Evolutionary conservation across 2,329 filamentous ascomycete species (phyloP).

Genomic region (Fusarium albidum): DNA sequence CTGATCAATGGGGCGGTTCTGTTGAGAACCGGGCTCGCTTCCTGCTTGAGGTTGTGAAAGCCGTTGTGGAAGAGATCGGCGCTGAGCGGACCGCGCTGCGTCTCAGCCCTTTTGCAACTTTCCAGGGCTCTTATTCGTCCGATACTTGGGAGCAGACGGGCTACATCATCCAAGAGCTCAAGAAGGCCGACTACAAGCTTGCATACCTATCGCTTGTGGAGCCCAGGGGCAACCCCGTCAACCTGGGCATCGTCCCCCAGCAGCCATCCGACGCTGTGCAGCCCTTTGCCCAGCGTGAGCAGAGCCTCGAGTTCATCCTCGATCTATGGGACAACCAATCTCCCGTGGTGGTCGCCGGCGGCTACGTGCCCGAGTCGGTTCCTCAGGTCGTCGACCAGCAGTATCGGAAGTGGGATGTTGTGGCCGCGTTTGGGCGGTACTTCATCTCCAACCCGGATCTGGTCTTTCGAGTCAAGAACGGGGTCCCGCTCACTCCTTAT

Average conservation of each 20-base stretch:
- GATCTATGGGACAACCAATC: constrained; percentile 44
- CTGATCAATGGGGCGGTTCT: constrained; percentile 62
- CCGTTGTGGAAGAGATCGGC: constrained; percentile 54
- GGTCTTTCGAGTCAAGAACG: constrained; percentile 49
- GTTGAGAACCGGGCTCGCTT: constrained; percentile 62
- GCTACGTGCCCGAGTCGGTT: constrained; percentile 39
- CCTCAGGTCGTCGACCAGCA: constrained; percentile 31
- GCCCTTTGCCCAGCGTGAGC: constrained; percentile 37
- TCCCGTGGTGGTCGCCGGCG: constrained; percentile 45
- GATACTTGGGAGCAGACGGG: constrained; percentile 42
- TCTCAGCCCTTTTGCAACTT: constrained; percentile 59
- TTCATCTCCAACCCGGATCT: constrained; percentile 48
- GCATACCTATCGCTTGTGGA: constrained; percentile 51
- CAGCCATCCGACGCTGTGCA: constrained; percentile 4
- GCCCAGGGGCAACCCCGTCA: constrained; percentile 46
- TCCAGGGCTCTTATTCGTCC: constrained; percentile 38
- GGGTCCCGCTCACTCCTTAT: constrained; percentile 48
- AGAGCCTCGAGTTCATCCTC: constrained; percentile 45
- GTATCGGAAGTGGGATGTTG: constrained; percentile 41
- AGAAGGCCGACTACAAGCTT: constrained; percentile 36
- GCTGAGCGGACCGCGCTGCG: constrained; percentile 61
- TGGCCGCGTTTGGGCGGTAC: constrained; percentile 44
- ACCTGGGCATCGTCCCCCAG: constrained; percentile 37
- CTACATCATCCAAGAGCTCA: constrained; percentile 40
- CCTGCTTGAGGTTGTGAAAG: constrained; percentile 57